Conservation (phyloP, 2,329 filamentous ascomycete species). For the Pochonia chlamydosporia region DNA sequence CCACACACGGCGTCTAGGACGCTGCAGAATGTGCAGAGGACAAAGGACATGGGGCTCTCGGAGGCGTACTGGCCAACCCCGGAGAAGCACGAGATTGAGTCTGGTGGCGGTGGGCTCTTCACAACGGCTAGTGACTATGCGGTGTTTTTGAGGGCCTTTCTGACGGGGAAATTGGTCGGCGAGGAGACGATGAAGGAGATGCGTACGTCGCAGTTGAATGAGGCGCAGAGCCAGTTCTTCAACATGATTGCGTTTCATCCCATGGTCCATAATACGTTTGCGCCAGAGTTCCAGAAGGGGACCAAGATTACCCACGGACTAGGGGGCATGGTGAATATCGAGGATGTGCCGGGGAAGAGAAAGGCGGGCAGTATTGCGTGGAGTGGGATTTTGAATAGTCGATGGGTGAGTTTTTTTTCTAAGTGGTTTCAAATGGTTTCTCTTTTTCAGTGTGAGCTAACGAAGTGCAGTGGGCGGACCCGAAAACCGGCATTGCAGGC, state of each 20-base stretch:
- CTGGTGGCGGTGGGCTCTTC: conserved; percentile 38
- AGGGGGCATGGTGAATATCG: conserved; percentile 32
- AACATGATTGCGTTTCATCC: conserved; percentile 15
- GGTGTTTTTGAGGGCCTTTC: conserved; percentile 26
- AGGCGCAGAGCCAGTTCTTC: conserved; percentile 16
- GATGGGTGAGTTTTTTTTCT: conserved; percentile 30
- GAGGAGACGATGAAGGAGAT: conserved; percentile 26
- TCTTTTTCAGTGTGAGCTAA: background rate
- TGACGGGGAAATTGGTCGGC: conserved; percentile 25
- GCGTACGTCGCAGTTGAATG: conserved; percentile 35
- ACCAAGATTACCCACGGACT: conserved; percentile 31
- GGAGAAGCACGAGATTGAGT: conserved; percentile 28
- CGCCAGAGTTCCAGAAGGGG: conserved; percentile 29
- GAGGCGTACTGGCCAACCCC: conserved; percentile 15
- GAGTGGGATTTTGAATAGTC: conserved; percentile 35
- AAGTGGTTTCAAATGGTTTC: too few relatives aligned
- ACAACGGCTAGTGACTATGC: conserved; percentile 35
- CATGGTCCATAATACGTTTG: conserved; percentile 19
- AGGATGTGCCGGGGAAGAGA: conserved; percentile 33
- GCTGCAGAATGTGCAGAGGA: conserved; percentile 15
- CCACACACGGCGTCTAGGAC: conserved; percentile 18
- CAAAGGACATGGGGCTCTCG: conserved; percentile 14
- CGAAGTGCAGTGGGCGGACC: conserved; percentile 29
- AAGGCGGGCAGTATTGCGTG: conserved; percentile 37
- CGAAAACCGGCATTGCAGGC: conserved; percentile 31